Evolutionary conservation across 73 alveolate species (phyloP), one percentile per base, ranked within the genome.

Genomic region (Breviolum minutum): DNA sequence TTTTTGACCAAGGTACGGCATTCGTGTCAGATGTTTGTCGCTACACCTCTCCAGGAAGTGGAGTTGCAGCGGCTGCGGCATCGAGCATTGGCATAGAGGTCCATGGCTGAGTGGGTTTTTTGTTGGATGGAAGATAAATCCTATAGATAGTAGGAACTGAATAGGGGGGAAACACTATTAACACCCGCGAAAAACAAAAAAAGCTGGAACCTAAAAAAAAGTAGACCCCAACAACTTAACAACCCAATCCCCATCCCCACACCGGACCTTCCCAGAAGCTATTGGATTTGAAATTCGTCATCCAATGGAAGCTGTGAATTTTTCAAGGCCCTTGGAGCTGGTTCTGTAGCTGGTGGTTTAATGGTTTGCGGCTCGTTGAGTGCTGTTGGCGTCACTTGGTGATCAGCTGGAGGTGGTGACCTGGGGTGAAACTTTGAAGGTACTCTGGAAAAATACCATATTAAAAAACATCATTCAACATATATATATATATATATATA

Each of bases 31-130:
- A 66, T 11, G 74, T 13, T 66, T 17, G 74, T 66, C 74, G 74
- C 17, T 29, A 29, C 68, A 7, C 66, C 27, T 13, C 66, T 2
- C n/a, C 27, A 89, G 96, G 98, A 11, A 92, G 98, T 81, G 98
- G 98, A 12, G 89, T 92, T 13, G 98, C 98, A 0, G 98, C 98
- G 8, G 98, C 98, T n/a, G 98, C 98, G 0, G 98, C 98, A 22
- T 92, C 98, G 13, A 92, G 88, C 62, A 10, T 92, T 32, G 98
- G 98, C 82, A 92, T 92, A 2, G 98, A 92, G 98, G 97, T 63
- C 63, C 48, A 14, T 17, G 2, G 32, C 84, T 22, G 40, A 82
- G 40, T 8, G 91, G n/a, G n/a, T n/a, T 2, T 8, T 10, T 14
- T 26, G 12, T 5, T 8, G 87, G 24, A 14, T 22, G 77, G 77